Base-by-base conservation (phyloP, 495 filamentous ascomycete genomes). In the Ascobolus immersus region DNA sequence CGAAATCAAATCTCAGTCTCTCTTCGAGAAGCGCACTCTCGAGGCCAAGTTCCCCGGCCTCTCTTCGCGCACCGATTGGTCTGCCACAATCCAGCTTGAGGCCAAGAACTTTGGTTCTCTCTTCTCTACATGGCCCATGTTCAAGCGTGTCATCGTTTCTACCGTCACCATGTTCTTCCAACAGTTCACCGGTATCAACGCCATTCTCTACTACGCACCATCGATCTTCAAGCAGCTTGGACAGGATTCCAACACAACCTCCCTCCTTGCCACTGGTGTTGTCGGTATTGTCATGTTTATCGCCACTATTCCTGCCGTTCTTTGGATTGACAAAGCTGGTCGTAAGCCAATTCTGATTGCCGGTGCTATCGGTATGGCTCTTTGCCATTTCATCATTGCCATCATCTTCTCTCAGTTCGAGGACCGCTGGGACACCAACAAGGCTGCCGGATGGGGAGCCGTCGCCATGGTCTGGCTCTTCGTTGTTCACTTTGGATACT, bases 381-480 rank as follows among this genome's bases (percentile, higher is more conserved):
- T 51, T 17, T 52, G 42, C 11, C 67, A 69, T 47, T 67, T 79
- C 39, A 69, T 81, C 51, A 71, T 86, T 33, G 75, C 73, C 23
- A 60, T 65, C 39, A 71, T 84, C 43, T 59, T 77, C 9, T 76
- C 66, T 28, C 66, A 58, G 34, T 67, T 72, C 52, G 54, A 69
- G 4, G 36, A 68, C 39, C 49, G 57, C 21, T 71, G 75, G 62
- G 43, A 51, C 1, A 42, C 46, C 5, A 65, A 86, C 39, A 46
- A 53, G 13, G 64, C 64, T 0, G 72, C 71, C 5, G 77, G 74
- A 0, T 86, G 77, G 76, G 76, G 59, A 3, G 76, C 71, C 5
- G 70, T 79, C 12, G 67, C 57, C 37, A 78, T 82, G 61, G 73
- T 86, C 37, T 86, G 74, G 62, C 61, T 82, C 19, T 86, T 78